Base-by-base conservation (phyloP, 441 rosid species). In the Eugenia klotzschiana region DNA sequence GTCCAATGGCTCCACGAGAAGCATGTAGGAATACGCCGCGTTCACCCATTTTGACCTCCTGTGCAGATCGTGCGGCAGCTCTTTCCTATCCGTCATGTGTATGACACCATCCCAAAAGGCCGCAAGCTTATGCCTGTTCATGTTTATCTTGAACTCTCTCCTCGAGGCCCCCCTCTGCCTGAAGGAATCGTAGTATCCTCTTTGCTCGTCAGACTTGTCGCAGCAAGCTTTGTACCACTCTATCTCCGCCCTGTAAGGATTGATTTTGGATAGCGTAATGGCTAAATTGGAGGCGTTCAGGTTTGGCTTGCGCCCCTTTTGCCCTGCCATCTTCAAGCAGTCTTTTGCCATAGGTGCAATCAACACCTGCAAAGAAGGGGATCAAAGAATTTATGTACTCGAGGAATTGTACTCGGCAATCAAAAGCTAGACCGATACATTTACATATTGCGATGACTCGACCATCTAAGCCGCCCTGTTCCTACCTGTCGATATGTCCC, bases 1-100 rank as follows among this genome's bases (percentile, higher is more conserved):
- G 79, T 96, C 99, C 26, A 96, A 84, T 56, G 99, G 99, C 86
- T 96, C 98, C 3, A 93, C 90, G 5, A 92, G 90, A 26, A 95
- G 96, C 86, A 85, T 93, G 27, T 95, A 96, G 88, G 80, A 91
- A 5, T 89, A 93, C 1, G 94, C 88, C 20, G 91, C 88, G 27
- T 91, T 86, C 4, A 96, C 89, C 97, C 98, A 95, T 83, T 96
- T 93, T 7, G 8, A 73, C 22, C 92, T 81, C 13, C 37, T 82
- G 79, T 89, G 91, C 43, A 94, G 92, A 87, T 94, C 94, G 53
- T 84, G 88, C 64, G 99, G 99, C 16, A 96, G 92, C 73, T 90
- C 87, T 72, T 92, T 92, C 58, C 80, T 89, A 52, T 96, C 95
- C 69, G 90, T 23, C 98, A 91, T 92, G 37, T 49, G 10, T 55